Conservation (phyloP, 352 stramenopile genomes). For the Salisapilia sapeloensis region DNA sequence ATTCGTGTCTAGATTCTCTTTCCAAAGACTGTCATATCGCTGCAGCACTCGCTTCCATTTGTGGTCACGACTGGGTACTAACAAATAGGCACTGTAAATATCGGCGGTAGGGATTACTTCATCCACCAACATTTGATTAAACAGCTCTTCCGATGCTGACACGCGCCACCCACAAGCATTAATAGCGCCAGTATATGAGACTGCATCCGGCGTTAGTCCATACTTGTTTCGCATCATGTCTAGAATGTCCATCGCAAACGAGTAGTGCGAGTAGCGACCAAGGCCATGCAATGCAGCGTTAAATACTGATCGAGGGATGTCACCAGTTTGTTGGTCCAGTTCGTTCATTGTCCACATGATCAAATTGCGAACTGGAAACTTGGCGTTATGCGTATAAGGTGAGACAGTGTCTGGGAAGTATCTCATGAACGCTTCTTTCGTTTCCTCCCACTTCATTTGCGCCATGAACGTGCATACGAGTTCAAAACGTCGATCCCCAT, state of each 20-base stretch:
- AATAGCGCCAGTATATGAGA: slow-evolving; percentile 35
- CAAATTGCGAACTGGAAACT: no score
- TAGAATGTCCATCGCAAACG: slow-evolving; percentile 22
- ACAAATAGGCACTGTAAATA: slow-evolving; percentile 11
- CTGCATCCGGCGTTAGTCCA: slow-evolving; percentile 22
- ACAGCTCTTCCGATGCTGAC: slow-evolving; percentile 19
- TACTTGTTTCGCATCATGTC: slow-evolving; percentile 15
- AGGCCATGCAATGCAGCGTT: slow-evolving; percentile 54
- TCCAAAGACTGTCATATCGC: slow-evolving; percentile 9
- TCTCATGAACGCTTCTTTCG: no score
- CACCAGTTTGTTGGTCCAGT: slow-evolving; percentile 17
- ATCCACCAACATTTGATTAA: slow-evolving; percentile 14
- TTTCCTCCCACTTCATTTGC: slow-evolving; percentile 34
- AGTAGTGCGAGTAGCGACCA: slow-evolving; percentile 13
- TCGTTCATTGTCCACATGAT: slow-evolving; percentile 30
- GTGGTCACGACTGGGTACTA: slow-evolving; percentile 7
- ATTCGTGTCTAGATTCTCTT: no score
- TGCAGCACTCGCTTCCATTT: slow-evolving; percentile 6
- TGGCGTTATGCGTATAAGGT: no score
- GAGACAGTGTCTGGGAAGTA: no score
- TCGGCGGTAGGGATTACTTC: slow-evolving; percentile 8
- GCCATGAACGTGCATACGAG: slow-evolving; percentile 29
- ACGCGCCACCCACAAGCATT: slow-evolving; percentile 25
- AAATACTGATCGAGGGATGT: slow-evolving; percentile 20
- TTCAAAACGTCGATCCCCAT: slow-evolving; percentile 16